These are phyloP conservation scores for Exophiala calicioides DNA, from an alignment of 2,329 filamentous ascomycete genomes.

Conservation along the genomic window DNA sequence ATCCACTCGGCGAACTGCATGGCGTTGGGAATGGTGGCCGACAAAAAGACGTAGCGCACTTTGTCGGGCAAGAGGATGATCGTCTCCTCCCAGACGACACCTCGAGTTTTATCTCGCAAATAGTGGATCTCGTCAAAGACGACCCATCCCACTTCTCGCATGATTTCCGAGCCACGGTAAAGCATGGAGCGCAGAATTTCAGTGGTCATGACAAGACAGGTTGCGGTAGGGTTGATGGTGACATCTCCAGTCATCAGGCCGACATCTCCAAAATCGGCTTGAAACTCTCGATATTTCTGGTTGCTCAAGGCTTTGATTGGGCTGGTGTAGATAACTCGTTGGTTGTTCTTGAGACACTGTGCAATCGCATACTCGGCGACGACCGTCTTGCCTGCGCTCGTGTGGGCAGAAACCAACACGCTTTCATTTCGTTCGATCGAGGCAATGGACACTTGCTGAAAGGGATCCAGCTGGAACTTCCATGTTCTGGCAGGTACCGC, in stretches of 20 bases:
- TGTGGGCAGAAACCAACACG: slow-evolving; percentile 94
- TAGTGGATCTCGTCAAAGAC: slow-evolving; percentile 99
- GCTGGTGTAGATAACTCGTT: slow-evolving; percentile 98
- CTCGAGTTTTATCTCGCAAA: slow-evolving; percentile 88
- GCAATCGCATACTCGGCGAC: slow-evolving; percentile 98
- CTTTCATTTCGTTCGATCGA: slow-evolving; percentile 97
- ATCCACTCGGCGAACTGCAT: slow-evolving; percentile 99
- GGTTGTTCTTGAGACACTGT: slow-evolving; percentile 94
- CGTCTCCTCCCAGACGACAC: slow-evolving; percentile 99
- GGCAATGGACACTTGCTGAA: slow-evolving; percentile 90
- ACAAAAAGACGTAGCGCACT: slow-evolving; percentile 97
- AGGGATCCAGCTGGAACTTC: slow-evolving; percentile 91
- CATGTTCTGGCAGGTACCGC: slow-evolving; percentile 80
- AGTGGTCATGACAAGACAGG: slow-evolving; percentile 97
- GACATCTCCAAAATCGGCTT: slow-evolving; percentile 92
- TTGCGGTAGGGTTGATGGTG: slow-evolving; percentile 97
- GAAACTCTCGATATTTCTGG: slow-evolving; percentile 97
- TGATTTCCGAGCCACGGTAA: slow-evolving; percentile 97
- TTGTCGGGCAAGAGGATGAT: slow-evolving; percentile 98
- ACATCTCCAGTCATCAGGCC: slow-evolving; percentile 99
- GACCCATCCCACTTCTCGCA: slow-evolving; percentile 98
- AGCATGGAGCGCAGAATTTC: slow-evolving; percentile 99
- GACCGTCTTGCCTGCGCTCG: slow-evolving; percentile 95
- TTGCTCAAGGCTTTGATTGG: slow-evolving; percentile 98
- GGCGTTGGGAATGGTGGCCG: slow-evolving; percentile 95